A percentile compares a stretch with the other conserved stretches of the same genome.
Conservation (phyloP, 2,329 filamentous ascomycete species). For the Incumbomyces delicatus region DNA sequence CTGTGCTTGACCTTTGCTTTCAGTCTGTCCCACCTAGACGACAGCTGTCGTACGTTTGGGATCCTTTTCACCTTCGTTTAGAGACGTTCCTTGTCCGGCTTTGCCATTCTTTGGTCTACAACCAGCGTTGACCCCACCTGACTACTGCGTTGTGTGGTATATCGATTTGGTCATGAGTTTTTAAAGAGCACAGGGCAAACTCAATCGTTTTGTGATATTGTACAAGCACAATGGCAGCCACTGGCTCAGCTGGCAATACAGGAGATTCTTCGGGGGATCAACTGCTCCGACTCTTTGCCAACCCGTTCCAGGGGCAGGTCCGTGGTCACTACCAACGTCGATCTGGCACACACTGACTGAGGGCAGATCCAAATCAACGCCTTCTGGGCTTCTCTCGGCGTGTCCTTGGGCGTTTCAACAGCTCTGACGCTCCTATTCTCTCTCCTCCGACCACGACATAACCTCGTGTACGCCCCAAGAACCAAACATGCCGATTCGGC, state of each 20-base stretch:
- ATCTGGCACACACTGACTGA: conserved; percentile 10
- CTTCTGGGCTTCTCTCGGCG: conserved; percentile 68
- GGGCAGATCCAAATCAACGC: conserved; percentile 49
- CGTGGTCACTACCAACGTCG: conserved; percentile 13
- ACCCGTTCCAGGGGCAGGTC: conserved; percentile 37
- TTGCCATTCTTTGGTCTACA: neutral
- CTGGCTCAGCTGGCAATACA: neutral
- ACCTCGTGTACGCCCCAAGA: conserved; percentile 86
- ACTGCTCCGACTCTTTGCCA: conserved; percentile 34
- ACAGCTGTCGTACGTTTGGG: neutral
- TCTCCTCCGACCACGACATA: conserved; percentile 80
- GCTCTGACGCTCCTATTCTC: conserved; percentile 75
- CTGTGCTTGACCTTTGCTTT: neutral
- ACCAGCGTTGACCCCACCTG: too few relatives aligned
- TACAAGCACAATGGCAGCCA: conserved; percentile 11
- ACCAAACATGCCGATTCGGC: conserved; percentile 85
- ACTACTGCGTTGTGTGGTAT: too few relatives aligned
- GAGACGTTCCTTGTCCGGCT: neutral
- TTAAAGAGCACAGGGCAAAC: neutral
- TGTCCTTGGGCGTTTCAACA: conserved; percentile 65
- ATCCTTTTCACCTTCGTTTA: neutral
- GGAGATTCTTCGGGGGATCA: conserved; percentile 21
- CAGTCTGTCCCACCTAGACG: neutral
- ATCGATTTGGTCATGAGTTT: neutral
- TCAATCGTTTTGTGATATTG: neutral